Evolutionary conservation across 1,284 basidiomycete species (phyloP).

Genomic region (Irpex lacteus): DNA sequence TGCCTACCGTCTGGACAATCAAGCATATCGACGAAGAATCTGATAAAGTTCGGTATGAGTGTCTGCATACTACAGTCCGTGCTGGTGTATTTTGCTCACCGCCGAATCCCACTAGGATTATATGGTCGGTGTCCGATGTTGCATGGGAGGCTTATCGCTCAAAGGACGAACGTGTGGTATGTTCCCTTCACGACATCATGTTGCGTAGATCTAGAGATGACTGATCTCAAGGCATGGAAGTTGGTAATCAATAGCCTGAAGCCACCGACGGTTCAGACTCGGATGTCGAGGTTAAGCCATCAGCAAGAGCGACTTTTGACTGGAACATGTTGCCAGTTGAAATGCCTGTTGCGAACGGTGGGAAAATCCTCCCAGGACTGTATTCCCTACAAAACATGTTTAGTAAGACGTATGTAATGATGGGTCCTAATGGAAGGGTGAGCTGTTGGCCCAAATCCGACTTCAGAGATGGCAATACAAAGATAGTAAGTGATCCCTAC

Average conservation of each 20-base stretch:
- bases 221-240: neutral
- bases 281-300: neutral
- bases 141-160: neutral
- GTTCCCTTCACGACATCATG: neutral
- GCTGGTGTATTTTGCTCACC: too few species aligned
- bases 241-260: neutral
- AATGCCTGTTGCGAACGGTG: neutral
- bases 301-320: neutral
- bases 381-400: conserved; percentile 12
- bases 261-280: neutral
- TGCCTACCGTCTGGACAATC: conserved; percentile 7
- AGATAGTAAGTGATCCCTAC: neutral
- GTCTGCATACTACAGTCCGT: neutral
- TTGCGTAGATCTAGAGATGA: neutral
- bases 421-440: conserved; percentile 3
- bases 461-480: conserved; percentile 1
- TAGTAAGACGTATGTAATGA: conserved; percentile 4
- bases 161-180: neutral
- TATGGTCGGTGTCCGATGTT: conserved; percentile 2
- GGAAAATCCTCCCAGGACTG: conserved; percentile 2
- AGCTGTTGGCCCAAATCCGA: conserved; percentile 6
- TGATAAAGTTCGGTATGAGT: conserved; percentile 1
- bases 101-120: neutral
- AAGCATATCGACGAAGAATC: neutral
- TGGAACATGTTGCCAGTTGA: conserved; percentile 3